These are phyloP conservation scores for Pogostemon cablin DNA, from an alignment of 257 asterid species.

Conservation along the genomic window DNA sequence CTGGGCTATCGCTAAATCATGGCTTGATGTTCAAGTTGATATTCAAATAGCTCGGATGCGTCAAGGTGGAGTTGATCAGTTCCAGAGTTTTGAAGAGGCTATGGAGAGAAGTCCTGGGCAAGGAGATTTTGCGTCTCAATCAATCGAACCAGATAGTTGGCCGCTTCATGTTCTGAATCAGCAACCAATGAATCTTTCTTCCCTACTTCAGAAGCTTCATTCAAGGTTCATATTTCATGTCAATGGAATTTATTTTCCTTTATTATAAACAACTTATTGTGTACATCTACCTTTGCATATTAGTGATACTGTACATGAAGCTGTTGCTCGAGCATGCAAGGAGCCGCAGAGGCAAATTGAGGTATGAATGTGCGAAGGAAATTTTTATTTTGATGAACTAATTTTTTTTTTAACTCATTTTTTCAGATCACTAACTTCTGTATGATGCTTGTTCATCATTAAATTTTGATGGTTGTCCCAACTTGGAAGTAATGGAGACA, in stretches of 20 bases:
- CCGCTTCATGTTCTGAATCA: slow-evolving; percentile 89
- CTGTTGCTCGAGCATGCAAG: slow-evolving; percentile 94
- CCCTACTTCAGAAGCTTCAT: slow-evolving; percentile 98
- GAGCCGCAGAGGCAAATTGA: slow-evolving; percentile 98
- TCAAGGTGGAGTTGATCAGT: slow-evolving; percentile 64
- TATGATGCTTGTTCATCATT: slow-evolving; percentile 28
- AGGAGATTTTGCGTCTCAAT: slow-evolving; percentile 58
- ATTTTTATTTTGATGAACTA: slow-evolving; percentile 11
- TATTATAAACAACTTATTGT: slow-evolving; percentile 22
- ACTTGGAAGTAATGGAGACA: slow-evolving; percentile 15
- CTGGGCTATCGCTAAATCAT: slow-evolving; percentile 99
- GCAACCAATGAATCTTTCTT: slow-evolving; percentile 84
- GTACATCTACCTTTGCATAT: slow-evolving; percentile 25
- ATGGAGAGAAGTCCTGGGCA: slow-evolving; percentile 67
- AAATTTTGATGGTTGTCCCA: slow-evolving; percentile 16
- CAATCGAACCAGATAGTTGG: slow-evolving; percentile 76
- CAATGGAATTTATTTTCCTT: slow-evolving; percentile 28
- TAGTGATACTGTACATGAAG: slow-evolving; percentile 90
- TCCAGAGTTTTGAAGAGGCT: slow-evolving; percentile 76
- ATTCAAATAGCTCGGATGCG: slow-evolving; percentile 58
- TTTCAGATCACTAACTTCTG: slow-evolving; percentile 27
- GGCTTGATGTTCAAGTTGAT: slow-evolving; percentile 97
- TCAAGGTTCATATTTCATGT: slow-evolving; percentile 61
- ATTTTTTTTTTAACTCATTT: slow-evolving; percentile 15
- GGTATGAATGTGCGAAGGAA: slow-evolving; percentile 49